Evolutionary conservation across 768 basidiomycete species (phyloP).

Genomic region (Coprinopsis sp.): DNA sequence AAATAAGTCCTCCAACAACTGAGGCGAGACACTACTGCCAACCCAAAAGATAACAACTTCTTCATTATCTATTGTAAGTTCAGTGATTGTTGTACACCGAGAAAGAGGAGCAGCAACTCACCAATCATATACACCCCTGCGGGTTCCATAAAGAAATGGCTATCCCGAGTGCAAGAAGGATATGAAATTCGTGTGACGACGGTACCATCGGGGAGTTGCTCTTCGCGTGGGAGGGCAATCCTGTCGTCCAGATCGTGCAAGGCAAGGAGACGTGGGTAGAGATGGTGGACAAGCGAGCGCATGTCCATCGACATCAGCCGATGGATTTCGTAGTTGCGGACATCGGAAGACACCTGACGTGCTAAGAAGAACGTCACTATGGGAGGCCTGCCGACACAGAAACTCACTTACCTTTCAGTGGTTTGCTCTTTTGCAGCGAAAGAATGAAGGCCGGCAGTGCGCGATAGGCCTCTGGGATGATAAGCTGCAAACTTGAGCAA

Average conservation of each 20-base stretch:
- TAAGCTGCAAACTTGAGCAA: slow-evolving; percentile 54
- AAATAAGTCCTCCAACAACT: slow-evolving; percentile 78
- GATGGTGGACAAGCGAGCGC: slow-evolving; percentile 63
- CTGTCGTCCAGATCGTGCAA: slow-evolving; percentile 77
- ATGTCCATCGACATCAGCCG: slow-evolving; percentile 67
- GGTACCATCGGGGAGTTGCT: slow-evolving; percentile 20
- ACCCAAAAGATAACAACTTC: slow-evolving; percentile 89
- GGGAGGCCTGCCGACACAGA: not conserved
- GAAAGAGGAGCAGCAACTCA: slow-evolving; percentile 29
- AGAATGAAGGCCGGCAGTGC: slow-evolving; percentile 78
- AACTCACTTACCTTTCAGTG: slow-evolving; percentile 72
- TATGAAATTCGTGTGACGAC: slow-evolving; percentile 54
- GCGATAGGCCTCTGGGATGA: slow-evolving; percentile 92
- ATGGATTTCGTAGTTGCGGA: slow-evolving; percentile 82
- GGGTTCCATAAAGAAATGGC: slow-evolving; percentile 83
- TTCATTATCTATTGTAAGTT: slow-evolving; percentile 65
- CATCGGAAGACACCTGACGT: slow-evolving; percentile 87
- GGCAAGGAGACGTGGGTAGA: slow-evolving; percentile 87
- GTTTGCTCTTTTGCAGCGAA: slow-evolving; percentile 82
- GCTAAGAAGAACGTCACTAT: slow-evolving; percentile 27
- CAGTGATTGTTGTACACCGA: not conserved
- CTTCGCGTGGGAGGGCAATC: slow-evolving; percentile 60
- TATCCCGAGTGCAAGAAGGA: slow-evolving; percentile 77
- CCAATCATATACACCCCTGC: slow-evolving; percentile 93
- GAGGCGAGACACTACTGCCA: slow-evolving; percentile 75